Percentiles rank a stretch among this genome's conserved stretches.
Evolutionary conservation across 768 basidiomycete species (phyloP).

Genomic region (Phaffia tasmanica): DNA sequence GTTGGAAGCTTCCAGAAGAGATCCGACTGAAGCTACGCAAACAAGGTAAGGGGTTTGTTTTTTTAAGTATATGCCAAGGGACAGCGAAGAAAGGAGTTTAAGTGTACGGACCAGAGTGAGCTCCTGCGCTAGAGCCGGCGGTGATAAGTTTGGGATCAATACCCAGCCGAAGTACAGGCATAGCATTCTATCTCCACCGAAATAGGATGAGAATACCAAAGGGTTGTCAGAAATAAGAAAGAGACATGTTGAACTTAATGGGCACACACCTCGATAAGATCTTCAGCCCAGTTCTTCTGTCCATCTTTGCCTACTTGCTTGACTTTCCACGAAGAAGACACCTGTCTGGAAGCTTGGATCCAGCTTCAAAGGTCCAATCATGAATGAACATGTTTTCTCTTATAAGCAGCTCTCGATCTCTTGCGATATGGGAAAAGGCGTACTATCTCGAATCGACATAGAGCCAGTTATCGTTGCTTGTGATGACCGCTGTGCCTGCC

Average conservation of each 20-base stretch:
- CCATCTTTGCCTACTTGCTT: conserved; percentile 18
- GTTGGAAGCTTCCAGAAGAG: conserved; percentile 15
- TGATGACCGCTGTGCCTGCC: conserved; percentile 21
- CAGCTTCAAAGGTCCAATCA: conserved; percentile 4
- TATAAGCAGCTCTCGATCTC: background rate
- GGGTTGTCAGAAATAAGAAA: background rate
- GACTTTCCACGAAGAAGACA: conserved; percentile 14
- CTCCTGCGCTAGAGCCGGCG: conserved; percentile 7
- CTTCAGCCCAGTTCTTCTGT: conserved; percentile 16
- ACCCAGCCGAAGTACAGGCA: conserved; percentile 2
- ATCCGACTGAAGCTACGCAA: conserved; percentile 2
- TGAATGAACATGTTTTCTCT: background rate
- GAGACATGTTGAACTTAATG: background rate
- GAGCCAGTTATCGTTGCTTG: background rate
- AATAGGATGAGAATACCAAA: background rate
- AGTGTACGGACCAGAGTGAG: conserved; percentile 3
- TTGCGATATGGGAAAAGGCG: background rate
- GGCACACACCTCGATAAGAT: conserved; percentile 12
- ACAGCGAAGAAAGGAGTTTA: background rate
- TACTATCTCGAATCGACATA: conserved; percentile 24
- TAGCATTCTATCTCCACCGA: background rate
- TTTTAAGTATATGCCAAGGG: background rate
- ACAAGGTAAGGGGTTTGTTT: background rate
- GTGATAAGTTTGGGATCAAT: conserved; percentile 23
- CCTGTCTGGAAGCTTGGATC: conserved; percentile 16